These are phyloP conservation scores for Malassezia dermatis DNA, from an alignment of 1,284 basidiomycete species.

Conservation along the genomic window DNA sequence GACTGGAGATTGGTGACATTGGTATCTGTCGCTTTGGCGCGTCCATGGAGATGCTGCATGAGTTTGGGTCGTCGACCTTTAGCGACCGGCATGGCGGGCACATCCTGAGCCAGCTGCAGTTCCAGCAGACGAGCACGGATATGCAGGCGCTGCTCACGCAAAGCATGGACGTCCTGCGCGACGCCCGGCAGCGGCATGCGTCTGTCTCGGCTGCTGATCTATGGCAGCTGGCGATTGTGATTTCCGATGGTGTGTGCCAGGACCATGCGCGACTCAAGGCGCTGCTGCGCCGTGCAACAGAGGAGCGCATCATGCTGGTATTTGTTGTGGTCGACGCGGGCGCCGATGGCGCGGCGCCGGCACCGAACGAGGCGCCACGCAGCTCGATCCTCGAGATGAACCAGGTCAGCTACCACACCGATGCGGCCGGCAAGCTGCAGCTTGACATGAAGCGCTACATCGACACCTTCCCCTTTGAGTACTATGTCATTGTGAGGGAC, in stretches of 20 bases:
- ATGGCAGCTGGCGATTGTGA: slow-evolving; percentile 97
- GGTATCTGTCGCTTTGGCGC: slow-evolving; percentile 85
- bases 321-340: slow-evolving; percentile 92
- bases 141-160: slow-evolving; percentile 75
- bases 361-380: slow-evolving; percentile 36
- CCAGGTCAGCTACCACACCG: slow-evolving; percentile 71
- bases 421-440: slow-evolving; percentile 63
- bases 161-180: slow-evolving; percentile 61
- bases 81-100: slow-evolving; percentile 53
- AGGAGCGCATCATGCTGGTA: slow-evolving; percentile 87
- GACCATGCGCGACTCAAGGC: slow-evolving; percentile 77
- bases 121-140: slow-evolving; percentile 83
- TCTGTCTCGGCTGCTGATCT: slow-evolving; percentile 57
- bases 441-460: slow-evolving; percentile 74
- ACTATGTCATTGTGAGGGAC: slow-evolving; percentile 82
- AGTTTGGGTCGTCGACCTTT: slow-evolving; percentile 52
- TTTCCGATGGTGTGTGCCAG: slow-evolving; percentile 95
- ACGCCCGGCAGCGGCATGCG: slow-evolving; percentile 60
- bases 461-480: slow-evolving; percentile 96
- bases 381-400: slow-evolving; percentile 88
- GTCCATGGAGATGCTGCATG: slow-evolving; percentile 74
- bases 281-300: slow-evolving; percentile 71
- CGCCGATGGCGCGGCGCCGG: slow-evolving; percentile 25
- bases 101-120: slow-evolving; percentile 74
- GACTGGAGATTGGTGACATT: slow-evolving; percentile 88